Conservation (phyloP, 768 basidiomycete genomes). For the Phlegmacium glaucopus region DNA sequence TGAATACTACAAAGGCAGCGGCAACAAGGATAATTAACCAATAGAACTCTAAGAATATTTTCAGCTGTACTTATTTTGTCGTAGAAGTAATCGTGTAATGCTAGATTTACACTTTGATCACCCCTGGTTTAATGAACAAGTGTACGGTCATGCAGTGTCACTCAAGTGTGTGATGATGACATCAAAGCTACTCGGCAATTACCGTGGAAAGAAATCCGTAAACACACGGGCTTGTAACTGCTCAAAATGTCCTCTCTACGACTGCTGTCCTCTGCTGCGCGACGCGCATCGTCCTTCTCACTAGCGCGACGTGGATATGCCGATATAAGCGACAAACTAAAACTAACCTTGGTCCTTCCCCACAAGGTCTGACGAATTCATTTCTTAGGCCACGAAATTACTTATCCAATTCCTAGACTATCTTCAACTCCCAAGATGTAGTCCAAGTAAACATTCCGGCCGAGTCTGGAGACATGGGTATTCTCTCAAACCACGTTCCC, state of each 20-base stretch:
- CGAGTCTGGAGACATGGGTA: conserved; percentile 97
- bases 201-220: conserved; percentile 24
- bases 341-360: conserved; percentile 89
- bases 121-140: too few species aligned
- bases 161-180: too few species aligned
- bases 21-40: conserved; percentile 41
- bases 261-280: conserved; percentile 60
- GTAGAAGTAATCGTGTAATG: too few species aligned
- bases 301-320: conserved; percentile 84
- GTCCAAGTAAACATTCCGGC: conserved; percentile 95
- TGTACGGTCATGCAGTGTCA: too few species aligned
- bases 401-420: conserved; percentile 52
- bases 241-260: conserved; percentile 73
- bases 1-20: conserved; percentile 50
- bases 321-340: conserved; percentile 86
- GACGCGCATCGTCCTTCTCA: conserved; percentile 51
- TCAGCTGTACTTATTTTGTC: not conserved
- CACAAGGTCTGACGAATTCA: conserved; percentile 65
- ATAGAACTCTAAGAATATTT: conserved; percentile 31
- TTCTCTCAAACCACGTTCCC: conserved; percentile 97
- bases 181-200: too few species aligned
- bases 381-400: conserved; percentile 1
- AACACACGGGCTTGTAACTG: conserved; percentile 35
- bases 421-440: conserved; percentile 89
- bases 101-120: too few species aligned